Conservation (phyloP, 2,329 filamentous ascomycete genomes). For the Alternaria ventricosa region DNA sequence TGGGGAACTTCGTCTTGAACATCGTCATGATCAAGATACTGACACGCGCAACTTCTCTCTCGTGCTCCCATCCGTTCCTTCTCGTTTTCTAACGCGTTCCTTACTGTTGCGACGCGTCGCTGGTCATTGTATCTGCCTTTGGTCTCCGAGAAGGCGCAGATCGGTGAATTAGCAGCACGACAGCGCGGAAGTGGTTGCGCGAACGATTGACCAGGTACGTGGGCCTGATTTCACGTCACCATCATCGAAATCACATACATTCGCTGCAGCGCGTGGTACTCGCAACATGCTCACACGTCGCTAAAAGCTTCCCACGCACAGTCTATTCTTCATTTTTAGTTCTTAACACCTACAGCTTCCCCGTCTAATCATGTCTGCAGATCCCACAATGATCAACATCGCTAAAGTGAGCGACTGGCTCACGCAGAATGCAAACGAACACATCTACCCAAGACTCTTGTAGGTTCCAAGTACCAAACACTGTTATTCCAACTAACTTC, state of each 20-base stretch:
- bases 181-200: conserved; percentile 15
- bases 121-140: not conserved
- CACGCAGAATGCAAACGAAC: conserved; percentile 52
- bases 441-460: conserved; percentile 54
- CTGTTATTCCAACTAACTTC: conserved; percentile 10
- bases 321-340: not conserved
- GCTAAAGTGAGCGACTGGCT: conserved; percentile 54
- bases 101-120: not conserved
- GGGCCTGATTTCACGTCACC: conserved; percentile 2
- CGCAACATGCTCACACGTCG: not conserved
- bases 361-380: conserved; percentile 22
- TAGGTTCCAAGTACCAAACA: conserved; percentile 29
- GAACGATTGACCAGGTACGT: conserved; percentile 22
- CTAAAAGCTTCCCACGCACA: not conserved
- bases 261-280: not conserved
- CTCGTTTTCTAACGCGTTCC: not conserved
- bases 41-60: conserved; percentile 4
- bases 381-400: conserved; percentile 51
- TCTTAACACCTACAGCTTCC: conserved; percentile 1
- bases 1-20: conserved; percentile 13
- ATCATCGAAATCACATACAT: not conserved
- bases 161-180: conserved; percentile 9
- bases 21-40: conserved; percentile 15
- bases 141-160: conserved; percentile 1
- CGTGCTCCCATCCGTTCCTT: conserved; percentile 1